Evolutionary conservation across 208 protist species (phyloP).

Genomic region (Crithidia thermophila): DNA sequence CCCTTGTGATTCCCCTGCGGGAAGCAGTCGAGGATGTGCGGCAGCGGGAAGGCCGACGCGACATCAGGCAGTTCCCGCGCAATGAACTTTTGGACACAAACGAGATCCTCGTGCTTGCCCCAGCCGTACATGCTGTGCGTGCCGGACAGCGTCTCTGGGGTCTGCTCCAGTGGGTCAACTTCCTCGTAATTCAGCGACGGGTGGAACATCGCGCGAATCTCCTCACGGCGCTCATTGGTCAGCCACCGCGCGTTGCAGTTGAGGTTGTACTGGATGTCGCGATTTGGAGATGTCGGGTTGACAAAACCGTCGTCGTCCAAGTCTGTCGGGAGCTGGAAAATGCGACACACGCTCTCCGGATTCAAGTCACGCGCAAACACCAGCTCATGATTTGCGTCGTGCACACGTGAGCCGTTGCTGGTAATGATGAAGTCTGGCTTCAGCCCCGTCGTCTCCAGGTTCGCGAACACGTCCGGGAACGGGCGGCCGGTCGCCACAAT

Average conservation of each 20-base stretch:
- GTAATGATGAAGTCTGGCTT: slow-evolving; percentile 71
- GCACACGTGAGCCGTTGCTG: slow-evolving; percentile 70
- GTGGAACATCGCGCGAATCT: slow-evolving; percentile 44
- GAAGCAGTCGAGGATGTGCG: slow-evolving; percentile 57
- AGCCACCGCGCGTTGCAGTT: slow-evolving; percentile 57
- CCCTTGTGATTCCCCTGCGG: slow-evolving; percentile 47
- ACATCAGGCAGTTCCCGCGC: slow-evolving; percentile 27
- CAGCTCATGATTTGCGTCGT: slow-evolving; percentile 39
- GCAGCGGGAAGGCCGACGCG: slow-evolving; percentile 32
- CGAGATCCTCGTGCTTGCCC: slow-evolving; percentile 36
- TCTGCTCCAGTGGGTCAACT: slow-evolving; percentile 46
- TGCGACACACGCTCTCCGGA: slow-evolving; percentile 37
- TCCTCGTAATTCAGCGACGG: slow-evolving; percentile 45
- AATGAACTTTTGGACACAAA: slow-evolving; percentile 36
- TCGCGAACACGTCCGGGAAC: slow-evolving; percentile 64
- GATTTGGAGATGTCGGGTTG: slow-evolving; percentile 1
- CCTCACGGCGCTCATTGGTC: slow-evolving; percentile 39
- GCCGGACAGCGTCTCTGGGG: slow-evolving; percentile 28
- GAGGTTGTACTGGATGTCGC: slow-evolving; percentile 44
- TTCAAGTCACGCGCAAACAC: slow-evolving; percentile 50
- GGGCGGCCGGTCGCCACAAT: slow-evolving; percentile 76
- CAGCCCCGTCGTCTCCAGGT: slow-evolving; percentile 47
- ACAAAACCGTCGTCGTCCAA: slow-evolving; percentile 25
- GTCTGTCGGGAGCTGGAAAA: slow-evolving; percentile 48
- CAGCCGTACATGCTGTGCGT: slow-evolving; percentile 55